These are phyloP conservation scores for Azolla pinnata DNA, from an alignment of 75 land plant genomes.

Conservation along the genomic window DNA sequence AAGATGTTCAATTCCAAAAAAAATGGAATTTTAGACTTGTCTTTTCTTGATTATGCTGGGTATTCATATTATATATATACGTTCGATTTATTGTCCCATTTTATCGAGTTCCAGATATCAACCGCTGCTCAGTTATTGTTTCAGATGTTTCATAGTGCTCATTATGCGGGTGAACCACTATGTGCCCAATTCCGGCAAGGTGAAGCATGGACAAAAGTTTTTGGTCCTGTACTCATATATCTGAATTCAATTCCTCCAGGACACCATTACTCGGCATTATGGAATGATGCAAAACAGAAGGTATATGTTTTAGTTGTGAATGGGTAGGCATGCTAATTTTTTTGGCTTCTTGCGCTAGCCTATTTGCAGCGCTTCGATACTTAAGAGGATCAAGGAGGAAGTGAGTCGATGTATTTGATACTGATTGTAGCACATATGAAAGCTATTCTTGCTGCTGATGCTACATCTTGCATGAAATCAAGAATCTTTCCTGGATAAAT, in stretches of 20 bases:
- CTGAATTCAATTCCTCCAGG: slow-evolving; percentile 34
- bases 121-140: neutral
- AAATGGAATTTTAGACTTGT: no score
- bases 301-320: no score
- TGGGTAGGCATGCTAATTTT: neutral
- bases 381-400: neutral
- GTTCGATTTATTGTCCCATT: no score
- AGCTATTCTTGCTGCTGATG: no score
- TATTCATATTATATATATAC: no score
- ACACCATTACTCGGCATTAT: slow-evolving; percentile 26
- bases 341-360: neutral
- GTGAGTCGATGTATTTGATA: no score
- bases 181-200: slow-evolving; percentile 35
- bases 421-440: no score
- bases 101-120: no score
- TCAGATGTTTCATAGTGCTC: slow-evolving; percentile 63
- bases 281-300: slow-evolving; percentile 79
- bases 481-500: no score
- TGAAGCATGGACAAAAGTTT: slow-evolving; percentile 73
- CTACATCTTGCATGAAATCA: no score
- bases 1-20: neutral
- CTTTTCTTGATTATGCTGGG: no score
- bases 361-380: neutral
- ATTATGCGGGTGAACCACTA: slow-evolving; percentile 54
- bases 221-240: slow-evolving; percentile 65